A percentile compares a stretch with the other conserved stretches of the same genome.
These are phyloP conservation scores for Haplosporangium gracile DNA, from an alignment of 192 early-diverging fungal species.

Conservation along the genomic window DNA sequence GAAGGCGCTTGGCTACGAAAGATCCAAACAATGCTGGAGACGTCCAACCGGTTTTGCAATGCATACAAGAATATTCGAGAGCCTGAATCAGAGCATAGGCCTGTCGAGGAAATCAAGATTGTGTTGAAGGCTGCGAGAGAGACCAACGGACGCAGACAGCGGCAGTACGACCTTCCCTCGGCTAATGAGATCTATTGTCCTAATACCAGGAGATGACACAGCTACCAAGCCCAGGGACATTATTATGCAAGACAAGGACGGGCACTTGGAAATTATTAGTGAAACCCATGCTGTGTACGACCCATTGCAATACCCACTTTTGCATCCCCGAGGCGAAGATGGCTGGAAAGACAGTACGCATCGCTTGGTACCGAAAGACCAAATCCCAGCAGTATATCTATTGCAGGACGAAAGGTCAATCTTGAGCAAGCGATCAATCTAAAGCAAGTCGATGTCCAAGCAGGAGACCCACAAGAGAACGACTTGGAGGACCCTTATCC, in stretches of 20 bases:
- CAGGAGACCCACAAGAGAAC: neutral
- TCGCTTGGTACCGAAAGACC: neutral
- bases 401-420: neutral
- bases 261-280: neutral
- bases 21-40: neutral
- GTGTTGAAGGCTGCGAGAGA: slow-evolving; percentile 13
- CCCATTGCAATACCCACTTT: slow-evolving; percentile 27
- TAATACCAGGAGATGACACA: slow-evolving; percentile 15
- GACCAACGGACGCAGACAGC: slow-evolving; percentile 3
- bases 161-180: slow-evolving; percentile 16
- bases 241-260: slow-evolving; percentile 24
- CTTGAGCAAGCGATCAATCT: neutral
- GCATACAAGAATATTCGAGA: slow-evolving; percentile 9
- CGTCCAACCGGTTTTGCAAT: neutral
- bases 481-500: neutral
- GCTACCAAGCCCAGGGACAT: slow-evolving; percentile 22
- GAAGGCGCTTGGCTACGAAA: neutral
- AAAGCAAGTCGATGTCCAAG: too few relatives aligned
- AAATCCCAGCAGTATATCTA: neutral
- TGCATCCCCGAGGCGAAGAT: slow-evolving; percentile 26
- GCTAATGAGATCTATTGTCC: slow-evolving; percentile 8
- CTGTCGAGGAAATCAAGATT: slow-evolving; percentile 1
- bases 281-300: slow-evolving; percentile 24
- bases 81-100: neutral
- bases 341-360: slow-evolving; percentile 22